A percentile compares a stretch with the other conserved stretches of the same genome.
Evolutionary conservation across 2,329 filamentous ascomycete genomes (phyloP).

Genomic region (Hysterium pulicare): DNA sequence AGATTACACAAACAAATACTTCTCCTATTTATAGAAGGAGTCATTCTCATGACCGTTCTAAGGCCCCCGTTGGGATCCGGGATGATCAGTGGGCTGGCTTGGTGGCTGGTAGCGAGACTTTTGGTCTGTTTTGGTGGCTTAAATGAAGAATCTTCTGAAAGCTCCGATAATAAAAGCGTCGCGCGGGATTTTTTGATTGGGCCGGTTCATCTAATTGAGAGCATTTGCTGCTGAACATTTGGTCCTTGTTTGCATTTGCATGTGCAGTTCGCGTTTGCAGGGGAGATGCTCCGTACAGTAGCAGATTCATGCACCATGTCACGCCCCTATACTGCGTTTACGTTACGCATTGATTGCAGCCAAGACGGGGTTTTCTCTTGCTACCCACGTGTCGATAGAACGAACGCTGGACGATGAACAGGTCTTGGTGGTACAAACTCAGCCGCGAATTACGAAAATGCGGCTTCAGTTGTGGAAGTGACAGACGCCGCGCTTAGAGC

Average conservation of each 20-base stretch:
- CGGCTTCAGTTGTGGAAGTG: background rate
- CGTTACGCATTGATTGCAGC: constrained; percentile 11
- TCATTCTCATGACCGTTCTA: no score
- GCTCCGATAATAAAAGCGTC: constrained; percentile 7
- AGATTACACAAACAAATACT: no score
- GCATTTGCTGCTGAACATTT: constrained; percentile 5
- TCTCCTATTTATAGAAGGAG: no score
- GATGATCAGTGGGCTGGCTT: no score
- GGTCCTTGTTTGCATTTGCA: constrained; percentile 20
- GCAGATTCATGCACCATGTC: constrained; percentile 4
- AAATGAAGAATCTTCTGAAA: constrained; percentile 8
- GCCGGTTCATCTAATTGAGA: constrained; percentile 15
- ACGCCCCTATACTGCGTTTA: constrained; percentile 11
- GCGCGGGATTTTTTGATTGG: constrained; percentile 24
- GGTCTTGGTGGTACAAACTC: no score
- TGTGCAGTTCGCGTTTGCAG: background rate
- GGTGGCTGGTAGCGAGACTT: constrained; percentile 9
- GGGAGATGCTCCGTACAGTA: background rate
- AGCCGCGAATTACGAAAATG: no score
- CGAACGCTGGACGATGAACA: no score
- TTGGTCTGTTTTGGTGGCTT: background rate
- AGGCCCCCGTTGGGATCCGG: no score
- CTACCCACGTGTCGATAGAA: no score
- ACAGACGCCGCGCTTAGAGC: constrained; percentile 1
- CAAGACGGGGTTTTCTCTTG: background rate